Conservation (phyloP, 2,329 filamentous ascomycete genomes). For the Tolypocladium pustulatum region DNA sequence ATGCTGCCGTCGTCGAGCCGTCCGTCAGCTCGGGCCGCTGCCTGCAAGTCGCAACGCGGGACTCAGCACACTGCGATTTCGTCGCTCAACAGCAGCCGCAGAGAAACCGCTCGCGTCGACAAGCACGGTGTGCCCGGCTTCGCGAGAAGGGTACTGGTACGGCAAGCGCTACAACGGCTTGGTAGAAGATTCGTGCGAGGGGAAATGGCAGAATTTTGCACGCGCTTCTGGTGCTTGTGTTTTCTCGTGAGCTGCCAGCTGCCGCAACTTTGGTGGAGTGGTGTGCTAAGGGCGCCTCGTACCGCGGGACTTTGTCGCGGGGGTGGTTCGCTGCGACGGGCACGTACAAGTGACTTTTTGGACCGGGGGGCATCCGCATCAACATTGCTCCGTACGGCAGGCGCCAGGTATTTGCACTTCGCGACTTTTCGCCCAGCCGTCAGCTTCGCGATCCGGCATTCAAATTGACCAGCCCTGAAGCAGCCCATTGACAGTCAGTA, state of each 20-base stretch:
- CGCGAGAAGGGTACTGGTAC: neutral
- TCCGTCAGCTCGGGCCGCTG: neutral
- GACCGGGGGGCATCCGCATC: neutral
- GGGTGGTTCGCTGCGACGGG: neutral
- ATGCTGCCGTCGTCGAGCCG: conserved; percentile 20
- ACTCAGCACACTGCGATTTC: neutral
- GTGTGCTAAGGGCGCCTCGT: neutral
- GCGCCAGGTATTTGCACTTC: neutral
- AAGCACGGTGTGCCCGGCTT: neutral
- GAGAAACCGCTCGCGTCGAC: neutral
- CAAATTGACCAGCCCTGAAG: neutral
- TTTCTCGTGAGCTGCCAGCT: conserved; percentile 1
- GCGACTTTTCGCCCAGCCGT: neutral
- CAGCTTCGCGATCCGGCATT: neutral
- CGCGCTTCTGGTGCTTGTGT: neutral
- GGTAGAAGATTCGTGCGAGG: neutral
- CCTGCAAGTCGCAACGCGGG: conserved; percentile 6
- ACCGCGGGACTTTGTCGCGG: neutral
- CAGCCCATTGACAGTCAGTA: neutral
- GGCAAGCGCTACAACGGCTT: neutral
- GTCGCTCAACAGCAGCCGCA: neutral
- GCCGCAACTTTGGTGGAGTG: neutral
- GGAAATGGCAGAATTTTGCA: neutral
- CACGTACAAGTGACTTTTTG: neutral
- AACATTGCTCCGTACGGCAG: neutral